Percentiles rank a stretch among this genome's conserved stretches.
phyloP scores from a whole-genome alignment of 768 basidiomycete species.

The Hericium alpestre region DNA sequence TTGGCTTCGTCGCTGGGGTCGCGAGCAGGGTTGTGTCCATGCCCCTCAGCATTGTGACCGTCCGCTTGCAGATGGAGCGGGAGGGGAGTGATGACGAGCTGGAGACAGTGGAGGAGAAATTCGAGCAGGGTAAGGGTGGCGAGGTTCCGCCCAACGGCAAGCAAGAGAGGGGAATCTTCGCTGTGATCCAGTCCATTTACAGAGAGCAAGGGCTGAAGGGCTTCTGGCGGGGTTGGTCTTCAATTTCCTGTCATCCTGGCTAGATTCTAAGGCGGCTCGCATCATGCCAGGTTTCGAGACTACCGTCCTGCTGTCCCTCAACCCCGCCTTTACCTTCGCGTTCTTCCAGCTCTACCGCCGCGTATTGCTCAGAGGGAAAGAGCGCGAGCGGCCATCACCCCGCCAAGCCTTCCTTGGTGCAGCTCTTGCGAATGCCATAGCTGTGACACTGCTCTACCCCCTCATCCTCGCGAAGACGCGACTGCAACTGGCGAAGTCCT shows the following conservation, averaged over 20 bases:
- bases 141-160: background rate
- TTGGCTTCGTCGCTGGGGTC: conserved; percentile 50
- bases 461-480: conserved; percentile 52
- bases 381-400: conserved; percentile 24
- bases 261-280: background rate
- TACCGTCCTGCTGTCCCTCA: conserved; percentile 38
- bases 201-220: conserved; percentile 37
- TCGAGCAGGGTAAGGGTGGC: background rate
- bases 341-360: conserved; percentile 42
- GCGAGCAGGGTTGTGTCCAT: conserved; percentile 43
- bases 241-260: background rate
- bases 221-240: conserved; percentile 42
- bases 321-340: conserved; percentile 48
- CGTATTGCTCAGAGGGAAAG: conserved; percentile 19
- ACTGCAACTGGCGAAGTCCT: conserved; percentile 27
- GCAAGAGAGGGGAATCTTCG: background rate
- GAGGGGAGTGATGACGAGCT: conserved; percentile 18
- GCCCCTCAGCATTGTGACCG: conserved; percentile 46
- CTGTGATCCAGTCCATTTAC: conserved; percentile 26
- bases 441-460: conserved; percentile 40
- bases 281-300: conserved; percentile 35
- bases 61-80: conserved; percentile 38
- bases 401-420: conserved; percentile 44
- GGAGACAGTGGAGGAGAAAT: conserved; percentile 15
- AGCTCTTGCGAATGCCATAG: conserved; percentile 43